Evolutionary conservation across 176 grass and related monocot species (phyloP), one percentile per base, ranked within the genome.

Genomic region (Dactylis glomerata): DNA sequence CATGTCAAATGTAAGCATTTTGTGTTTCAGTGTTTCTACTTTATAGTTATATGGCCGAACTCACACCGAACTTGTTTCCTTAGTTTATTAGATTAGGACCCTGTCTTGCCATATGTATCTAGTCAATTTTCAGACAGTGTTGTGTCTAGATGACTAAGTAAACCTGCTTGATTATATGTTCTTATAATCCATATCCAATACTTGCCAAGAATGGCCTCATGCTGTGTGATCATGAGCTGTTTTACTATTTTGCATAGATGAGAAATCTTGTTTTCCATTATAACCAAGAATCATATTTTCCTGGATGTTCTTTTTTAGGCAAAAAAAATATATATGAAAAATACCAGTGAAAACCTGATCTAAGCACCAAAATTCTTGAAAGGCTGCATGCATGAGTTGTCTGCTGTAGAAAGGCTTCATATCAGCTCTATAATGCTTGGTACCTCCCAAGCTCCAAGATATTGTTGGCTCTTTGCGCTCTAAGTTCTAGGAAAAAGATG

Each of bases 1-100:
- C 13, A 22, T 74, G 13, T 69, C 65, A 11, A 6, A 73, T 84
- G 88, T 93, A 74, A 93, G 92, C 86, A 82, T 81, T 61, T 26
- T 8, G 64, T 20, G 26, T 56, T 80, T 45, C 13, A n/a, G n/a
- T n/a, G n/a, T n/a, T n/a, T n/a, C n/a, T n/a, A n/a, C n/a, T n/a
- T n/a, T n/a, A n/a, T 15, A 36, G 5, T 37, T 68, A 41, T 66
- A 19, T 32, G 86, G 75, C 22, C 11, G 24, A 26, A 11, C 57
- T 61, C 57, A 61, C 57, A 61, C 57, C 14, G 57, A 61, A 61
- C 23, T 13, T 61, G 57, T 61, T 61, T 28, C 9, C 57, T 58
- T 58, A 10, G 3, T 57, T 57, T 58, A 58, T 56, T 56, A 23
- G 19, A 23, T 55, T 56, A 56, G 57, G 24, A 26, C 23, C 57